Evolutionary conservation across 805 yeast species (phyloP).

Genomic region (Scheffersomyces stipitis): DNA sequence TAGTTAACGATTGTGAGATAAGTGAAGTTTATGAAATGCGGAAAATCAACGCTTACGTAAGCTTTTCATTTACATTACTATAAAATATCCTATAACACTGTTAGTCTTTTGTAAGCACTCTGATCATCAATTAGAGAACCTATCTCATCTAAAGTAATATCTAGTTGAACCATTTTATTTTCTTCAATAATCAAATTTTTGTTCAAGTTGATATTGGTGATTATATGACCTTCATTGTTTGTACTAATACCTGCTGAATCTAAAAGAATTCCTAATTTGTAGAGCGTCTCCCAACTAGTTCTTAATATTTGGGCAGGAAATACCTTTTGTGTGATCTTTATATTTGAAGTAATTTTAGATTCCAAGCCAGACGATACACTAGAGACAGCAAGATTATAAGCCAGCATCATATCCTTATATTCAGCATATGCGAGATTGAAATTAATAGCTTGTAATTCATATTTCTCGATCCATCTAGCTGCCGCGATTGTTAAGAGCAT

Average conservation of each 20-base stretch:
- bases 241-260: constrained; percentile 45
- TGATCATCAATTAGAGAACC: constrained; percentile 27
- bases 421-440: constrained; percentile 78
- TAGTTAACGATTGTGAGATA: background rate
- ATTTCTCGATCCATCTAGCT: constrained; percentile 65
- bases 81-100: constrained; percentile 17
- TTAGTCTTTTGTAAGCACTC: constrained; percentile 19
- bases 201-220: constrained; percentile 26
- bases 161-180: constrained; percentile 50
- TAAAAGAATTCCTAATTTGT: constrained; percentile 51
- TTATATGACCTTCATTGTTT: constrained; percentile 38
- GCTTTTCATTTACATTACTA: constrained; percentile 1
- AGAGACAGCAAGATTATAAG: constrained; percentile 40
- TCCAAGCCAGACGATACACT: constrained; percentile 36
- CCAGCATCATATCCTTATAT: constrained; percentile 55
- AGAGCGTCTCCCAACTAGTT: constrained; percentile 73
- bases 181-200: constrained; percentile 39
- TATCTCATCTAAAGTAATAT: constrained; percentile 52
- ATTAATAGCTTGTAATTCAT: constrained; percentile 60
- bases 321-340: constrained; percentile 43
- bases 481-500: constrained; percentile 69
- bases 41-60: background rate
- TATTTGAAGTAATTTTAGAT: constrained; percentile 28
- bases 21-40: background rate
- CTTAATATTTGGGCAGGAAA: constrained; percentile 64